phyloP scores from a whole-genome alignment of 768 basidiomycete species.

The Kondoa subrosea region DNA sequence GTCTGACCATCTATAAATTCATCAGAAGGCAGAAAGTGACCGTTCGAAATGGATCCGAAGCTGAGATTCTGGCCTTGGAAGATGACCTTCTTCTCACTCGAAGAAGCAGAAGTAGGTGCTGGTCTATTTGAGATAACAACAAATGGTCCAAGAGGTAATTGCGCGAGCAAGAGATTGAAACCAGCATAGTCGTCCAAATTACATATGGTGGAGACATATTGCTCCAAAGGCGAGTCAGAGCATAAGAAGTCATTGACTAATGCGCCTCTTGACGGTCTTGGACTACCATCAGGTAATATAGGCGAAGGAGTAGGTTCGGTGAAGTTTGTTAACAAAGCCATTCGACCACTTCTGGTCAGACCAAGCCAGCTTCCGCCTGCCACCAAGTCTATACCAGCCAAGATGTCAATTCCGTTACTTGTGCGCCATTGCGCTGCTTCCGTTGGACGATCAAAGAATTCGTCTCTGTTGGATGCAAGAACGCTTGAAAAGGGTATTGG shows the following conservation, averaged over 20 bases:
- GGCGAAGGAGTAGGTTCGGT: constrained; percentile 20
- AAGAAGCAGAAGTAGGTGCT: not conserved
- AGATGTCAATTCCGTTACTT: constrained; percentile 19
- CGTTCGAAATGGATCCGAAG: not conserved
- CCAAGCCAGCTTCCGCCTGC: constrained; percentile 34
- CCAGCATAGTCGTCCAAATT: not conserved
- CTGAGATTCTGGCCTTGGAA: not conserved
- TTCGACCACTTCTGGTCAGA: constrained; percentile 15
- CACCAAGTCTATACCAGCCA: constrained; percentile 29
- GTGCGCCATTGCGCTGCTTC: constrained; percentile 29
- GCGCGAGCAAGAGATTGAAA: constrained; percentile 1
- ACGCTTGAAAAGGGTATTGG: constrained; percentile 18
- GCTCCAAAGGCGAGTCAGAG: not conserved
- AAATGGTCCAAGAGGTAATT: not conserved
- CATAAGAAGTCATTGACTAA: constrained; percentile 30
- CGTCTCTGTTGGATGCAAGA: constrained; percentile 33
- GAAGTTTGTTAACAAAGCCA: constrained; percentile 28
- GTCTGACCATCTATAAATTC: not conserved
- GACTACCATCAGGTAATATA: not conserved
- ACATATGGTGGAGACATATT: constrained; percentile 4
- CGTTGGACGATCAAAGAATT: constrained; percentile 31
- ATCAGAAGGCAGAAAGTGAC: not conserved
- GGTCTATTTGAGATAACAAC: constrained; percentile 5
- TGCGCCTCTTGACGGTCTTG: constrained; percentile 26
- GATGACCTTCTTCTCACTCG: not conserved